A percentile compares a stretch with the other conserved stretches of the same genome.
Evolutionary conservation across 441 rosid genomes (phyloP).

Genomic region (Adansonia gregorii): DNA sequence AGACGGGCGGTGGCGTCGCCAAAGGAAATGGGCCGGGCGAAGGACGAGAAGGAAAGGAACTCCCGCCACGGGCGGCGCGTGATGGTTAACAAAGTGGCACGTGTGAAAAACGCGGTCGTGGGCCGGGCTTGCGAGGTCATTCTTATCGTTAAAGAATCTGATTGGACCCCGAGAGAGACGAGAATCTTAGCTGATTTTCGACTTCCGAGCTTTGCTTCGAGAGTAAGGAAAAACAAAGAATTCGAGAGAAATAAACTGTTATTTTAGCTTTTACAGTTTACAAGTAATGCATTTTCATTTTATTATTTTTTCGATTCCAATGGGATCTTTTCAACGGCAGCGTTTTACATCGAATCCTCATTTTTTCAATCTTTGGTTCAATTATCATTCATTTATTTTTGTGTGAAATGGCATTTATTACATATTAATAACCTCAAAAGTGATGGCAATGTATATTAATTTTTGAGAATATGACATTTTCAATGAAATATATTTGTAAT

Average conservation of each 20-base stretch:
- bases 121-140: slow-evolving; percentile 42
- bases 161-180: neutral
- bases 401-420: neutral
- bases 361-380: neutral
- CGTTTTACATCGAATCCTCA: neutral
- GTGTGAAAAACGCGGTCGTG: slow-evolving; percentile 28
- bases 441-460: neutral
- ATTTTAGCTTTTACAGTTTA: neutral
- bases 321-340: neutral
- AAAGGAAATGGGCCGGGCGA: slow-evolving; percentile 48
- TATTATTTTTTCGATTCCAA: neutral
- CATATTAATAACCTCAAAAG: neutral
- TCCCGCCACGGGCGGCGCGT: slow-evolving; percentile 71
- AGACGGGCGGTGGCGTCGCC: slow-evolving; percentile 51
- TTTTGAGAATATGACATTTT: too few species aligned
- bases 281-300: neutral
- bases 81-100: slow-evolving; percentile 33
- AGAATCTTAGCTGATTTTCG: neutral
- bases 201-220: neutral
- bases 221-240: neutral
- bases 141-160: neutral
- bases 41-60: slow-evolving; percentile 39
- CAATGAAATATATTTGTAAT: too few species aligned
- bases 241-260: neutral
- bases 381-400: neutral